Evolutionary conservation across 2,329 filamentous ascomycete species (phyloP).

Genomic region (Cryphonectria carpinicola): DNA sequence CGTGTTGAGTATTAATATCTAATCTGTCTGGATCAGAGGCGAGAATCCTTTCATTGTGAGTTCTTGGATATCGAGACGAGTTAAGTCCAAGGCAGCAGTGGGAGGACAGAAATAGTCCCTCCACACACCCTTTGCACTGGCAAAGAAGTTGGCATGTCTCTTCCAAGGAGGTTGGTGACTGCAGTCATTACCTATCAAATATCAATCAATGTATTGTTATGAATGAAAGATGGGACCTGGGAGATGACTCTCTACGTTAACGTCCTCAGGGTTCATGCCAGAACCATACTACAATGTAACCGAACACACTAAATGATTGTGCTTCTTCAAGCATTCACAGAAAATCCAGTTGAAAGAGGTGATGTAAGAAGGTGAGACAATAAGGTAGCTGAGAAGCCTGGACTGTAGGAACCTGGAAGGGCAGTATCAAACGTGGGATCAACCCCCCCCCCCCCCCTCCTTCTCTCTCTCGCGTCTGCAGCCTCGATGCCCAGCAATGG

Average conservation of each 20-base stretch:
- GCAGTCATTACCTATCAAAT: too few species aligned
- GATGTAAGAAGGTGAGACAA: not conserved
- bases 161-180: not conserved
- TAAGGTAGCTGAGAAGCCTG: not conserved
- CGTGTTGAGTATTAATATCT: not conserved
- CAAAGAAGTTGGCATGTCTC: not conserved
- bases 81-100: not conserved
- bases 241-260: not conserved
- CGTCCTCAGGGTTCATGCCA: not conserved
- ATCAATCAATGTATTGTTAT: too few species aligned
- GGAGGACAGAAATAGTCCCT: not conserved
- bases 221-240: not conserved
- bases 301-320: not conserved
- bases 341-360: not conserved
- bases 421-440: not conserved
- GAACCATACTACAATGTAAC: not conserved
- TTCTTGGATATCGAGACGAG: not conserved
- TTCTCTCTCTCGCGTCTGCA: not conserved
- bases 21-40: not conserved
- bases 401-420: not conserved
- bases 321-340: not conserved
- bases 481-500: not conserved
- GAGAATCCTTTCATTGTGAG: not conserved
- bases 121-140: not conserved
- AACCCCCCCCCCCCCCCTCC: too few species aligned